These are phyloP conservation scores for Raddia distichophylla DNA, from an alignment of 176 grass and related monocot species.

Conservation along the genomic window DNA sequence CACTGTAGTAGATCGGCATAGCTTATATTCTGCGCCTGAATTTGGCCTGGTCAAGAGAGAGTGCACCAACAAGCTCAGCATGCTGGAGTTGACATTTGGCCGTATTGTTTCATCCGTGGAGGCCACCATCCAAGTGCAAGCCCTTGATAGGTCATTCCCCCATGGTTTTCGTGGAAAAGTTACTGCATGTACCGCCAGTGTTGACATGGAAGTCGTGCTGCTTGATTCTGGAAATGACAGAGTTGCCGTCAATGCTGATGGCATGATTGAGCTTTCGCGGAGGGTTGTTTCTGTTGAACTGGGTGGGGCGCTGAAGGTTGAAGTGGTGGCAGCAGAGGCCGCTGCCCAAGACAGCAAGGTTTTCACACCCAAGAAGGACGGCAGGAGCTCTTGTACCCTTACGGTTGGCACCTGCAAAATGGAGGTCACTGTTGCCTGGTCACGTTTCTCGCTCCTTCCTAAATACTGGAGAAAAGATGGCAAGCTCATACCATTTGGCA, in stretches of 20 bases:
- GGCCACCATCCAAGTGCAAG: too few species aligned
- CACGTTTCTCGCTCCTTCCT: background rate
- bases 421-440: background rate
- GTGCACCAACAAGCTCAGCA: too few species aligned
- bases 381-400: background rate
- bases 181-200: background rate
- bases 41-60: too few species aligned
- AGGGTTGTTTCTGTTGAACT: background rate
- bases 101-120: too few species aligned
- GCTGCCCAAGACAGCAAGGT: background rate
- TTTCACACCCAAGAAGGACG: background rate
- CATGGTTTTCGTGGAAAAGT: slow-evolving; percentile 8
- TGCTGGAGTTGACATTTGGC: too few species aligned
- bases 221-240: background rate
- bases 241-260: background rate
- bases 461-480: too few species aligned
- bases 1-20: too few species aligned
- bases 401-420: background rate
- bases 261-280: background rate
- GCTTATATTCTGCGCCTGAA: too few species aligned
- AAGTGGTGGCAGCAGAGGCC: too few species aligned
- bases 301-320: background rate
- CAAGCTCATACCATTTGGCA: too few species aligned
- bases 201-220: background rate
- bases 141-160: background rate